Base-by-base conservation (phyloP, 257 asterid species). In the Nicotiana attenuata region DNA sequence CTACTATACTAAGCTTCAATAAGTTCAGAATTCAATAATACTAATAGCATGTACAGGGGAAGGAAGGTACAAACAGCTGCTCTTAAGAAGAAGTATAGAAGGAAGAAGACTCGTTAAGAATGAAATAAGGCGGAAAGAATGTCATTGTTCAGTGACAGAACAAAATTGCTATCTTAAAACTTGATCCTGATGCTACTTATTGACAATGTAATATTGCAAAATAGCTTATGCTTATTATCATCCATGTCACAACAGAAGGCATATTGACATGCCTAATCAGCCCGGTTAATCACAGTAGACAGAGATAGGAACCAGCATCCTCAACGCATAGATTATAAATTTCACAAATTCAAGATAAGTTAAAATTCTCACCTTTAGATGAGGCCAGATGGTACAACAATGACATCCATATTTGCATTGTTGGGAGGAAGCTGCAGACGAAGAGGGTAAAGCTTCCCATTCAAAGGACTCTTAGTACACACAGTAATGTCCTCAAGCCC, bases 371-470 rank as follows among this genome's bases (percentile, higher is more conserved):
- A 91, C 98, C 98, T 83, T 80, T 84, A 20, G 93, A 86, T 33
- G 94, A 86, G 11, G 59, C 57, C 57, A 1, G 97, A 87, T 10
- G 93, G 98, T 63, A 92, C 87, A 28, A 96, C 88, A 59, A 96
- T 78, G 55, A 96, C 89, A 24, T 92, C 89, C 97, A 96, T 92
- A 65, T 88, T 85, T 10, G 95, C 71, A 50, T 93, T 93, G 82
- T 96, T 93, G 47, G 99, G 99, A 67, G 99, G 99, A 84, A 96
- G 98, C 85, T 91, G 97, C 83, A 96, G 90, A 60, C 91, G 96
- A 24, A 96, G 99, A 81, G 99, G 98, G 78, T 90, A 93, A 75
- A 96, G 92, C 76, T 94, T 94, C 38, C 97, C 97, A 78, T 96
- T 91, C 79, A 94, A 87, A 5, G 98, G 91, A 80, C 97, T 93